A percentile compares a stretch with the other conserved stretches of the same genome.
phyloP scores from a whole-genome alignment of 2,329 filamentous ascomycete species.

The Dactylellina haptotyla region DNA sequence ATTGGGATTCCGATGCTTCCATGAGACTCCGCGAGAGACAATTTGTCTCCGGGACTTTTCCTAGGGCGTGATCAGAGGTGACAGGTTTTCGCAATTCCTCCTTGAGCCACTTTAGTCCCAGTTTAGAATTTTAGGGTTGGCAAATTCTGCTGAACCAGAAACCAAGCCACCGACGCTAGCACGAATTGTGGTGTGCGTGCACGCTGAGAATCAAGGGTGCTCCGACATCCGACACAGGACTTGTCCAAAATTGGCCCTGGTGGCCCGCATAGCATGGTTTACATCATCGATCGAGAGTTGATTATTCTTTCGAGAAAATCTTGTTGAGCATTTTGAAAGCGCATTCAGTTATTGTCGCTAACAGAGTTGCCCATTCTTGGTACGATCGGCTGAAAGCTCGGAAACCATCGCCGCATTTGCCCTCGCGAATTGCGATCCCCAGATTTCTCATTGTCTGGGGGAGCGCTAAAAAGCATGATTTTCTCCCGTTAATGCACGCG shows the following conservation, averaged over 20 bases:
- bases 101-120: background rate
- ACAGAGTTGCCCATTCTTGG: slow-evolving; percentile 16
- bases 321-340: background rate
- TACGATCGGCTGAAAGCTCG: slow-evolving; percentile 16
- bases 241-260: background rate
- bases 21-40: slow-evolving; percentile 9
- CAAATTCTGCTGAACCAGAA: background rate
- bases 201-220: slow-evolving; percentile 12
- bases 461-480: slow-evolving; percentile 8
- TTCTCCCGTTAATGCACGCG: slow-evolving; percentile 21
- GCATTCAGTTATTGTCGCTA: slow-evolving; percentile 15
- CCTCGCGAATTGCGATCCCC: slow-evolving; percentile 42
- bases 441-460: slow-evolving; percentile 9
- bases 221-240: slow-evolving; percentile 2
- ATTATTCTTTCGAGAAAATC: background rate
- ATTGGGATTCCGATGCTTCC: slow-evolving; percentile 1
- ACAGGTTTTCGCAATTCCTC: background rate
- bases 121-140: background rate
- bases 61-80: background rate
- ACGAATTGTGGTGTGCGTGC: background rate
- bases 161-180: background rate
- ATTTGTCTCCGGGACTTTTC: background rate
- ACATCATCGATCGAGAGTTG: slow-evolving; percentile 29
- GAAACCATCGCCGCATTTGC: slow-evolving; percentile 21
- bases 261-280: slow-evolving; percentile 7